phyloP scores from a whole-genome alignment of 257 asterid species.

The Ehretia macrophylla region DNA sequence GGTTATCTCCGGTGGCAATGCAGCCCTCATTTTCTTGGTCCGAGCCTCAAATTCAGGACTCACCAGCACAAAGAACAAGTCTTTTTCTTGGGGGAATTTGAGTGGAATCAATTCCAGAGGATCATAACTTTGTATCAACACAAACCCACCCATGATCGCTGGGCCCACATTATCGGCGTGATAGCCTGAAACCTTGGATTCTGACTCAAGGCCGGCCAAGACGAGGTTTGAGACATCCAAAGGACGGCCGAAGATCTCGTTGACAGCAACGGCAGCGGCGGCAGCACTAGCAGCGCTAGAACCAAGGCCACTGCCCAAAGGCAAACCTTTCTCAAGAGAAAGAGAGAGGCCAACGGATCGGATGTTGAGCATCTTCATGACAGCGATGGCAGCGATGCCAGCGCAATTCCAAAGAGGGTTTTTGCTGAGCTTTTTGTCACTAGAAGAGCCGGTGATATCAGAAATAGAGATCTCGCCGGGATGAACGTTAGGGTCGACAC shows the following conservation, averaged over 20 bases:
- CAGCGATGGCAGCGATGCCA: constrained; percentile 82
- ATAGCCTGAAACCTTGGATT: constrained; percentile 82
- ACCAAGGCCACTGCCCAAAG: constrained; percentile 82
- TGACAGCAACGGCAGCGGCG: constrained; percentile 84
- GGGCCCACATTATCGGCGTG: constrained; percentile 90
- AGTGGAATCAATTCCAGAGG: no score
- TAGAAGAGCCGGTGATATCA: no score
- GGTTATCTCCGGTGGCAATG: constrained; percentile 59
- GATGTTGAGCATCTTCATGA: constrained; percentile 69
- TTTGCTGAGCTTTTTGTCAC: no score
- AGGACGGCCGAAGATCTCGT: constrained; percentile 56
- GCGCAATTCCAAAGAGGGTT: constrained; percentile 91
- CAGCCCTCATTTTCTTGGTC: constrained; percentile 65
- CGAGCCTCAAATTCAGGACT: no score
- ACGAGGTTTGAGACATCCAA: constrained; percentile 49
- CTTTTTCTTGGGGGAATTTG: no score
- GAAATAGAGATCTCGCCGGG: no score
- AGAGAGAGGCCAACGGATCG: no score
- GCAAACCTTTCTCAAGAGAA: no score
- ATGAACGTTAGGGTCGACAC: no score
- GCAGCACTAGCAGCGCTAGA: constrained; percentile 97
- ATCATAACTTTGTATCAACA: constrained; percentile 68
- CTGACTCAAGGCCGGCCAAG: constrained; percentile 75
- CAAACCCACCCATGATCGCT: constrained; percentile 70
- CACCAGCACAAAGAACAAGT: no score